Conservation (phyloP, 23 red algal genomes). For the Gracilaria gracilis region DNA sequence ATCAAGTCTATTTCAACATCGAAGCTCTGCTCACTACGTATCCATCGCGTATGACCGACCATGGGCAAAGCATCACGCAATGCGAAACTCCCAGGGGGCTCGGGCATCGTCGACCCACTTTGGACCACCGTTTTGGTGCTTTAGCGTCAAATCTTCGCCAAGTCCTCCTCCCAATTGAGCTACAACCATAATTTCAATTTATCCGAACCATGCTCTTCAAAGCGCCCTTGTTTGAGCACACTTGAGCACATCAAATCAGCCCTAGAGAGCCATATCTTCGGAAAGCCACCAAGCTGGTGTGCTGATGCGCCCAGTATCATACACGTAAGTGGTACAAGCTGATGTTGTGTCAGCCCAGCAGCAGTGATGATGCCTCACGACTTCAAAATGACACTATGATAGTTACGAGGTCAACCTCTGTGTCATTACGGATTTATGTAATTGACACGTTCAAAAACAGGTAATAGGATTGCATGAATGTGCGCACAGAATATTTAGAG, state of each 20-base stretch:
- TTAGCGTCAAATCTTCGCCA: too few relatives aligned
- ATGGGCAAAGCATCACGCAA: slow-evolving; percentile 20
- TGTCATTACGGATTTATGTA: neutral
- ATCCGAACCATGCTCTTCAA: too few relatives aligned
- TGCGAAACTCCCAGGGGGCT: neutral
- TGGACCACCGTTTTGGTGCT: too few relatives aligned
- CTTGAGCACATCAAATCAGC: neutral
- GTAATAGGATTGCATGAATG: neutral
- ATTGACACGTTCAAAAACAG: slow-evolving; percentile 17
- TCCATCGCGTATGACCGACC: neutral
- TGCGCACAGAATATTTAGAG: too few relatives aligned
- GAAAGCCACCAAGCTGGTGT: neutral
- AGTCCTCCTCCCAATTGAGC: neutral
- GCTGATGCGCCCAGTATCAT: neutral
- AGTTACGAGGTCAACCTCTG: neutral
- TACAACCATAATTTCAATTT: too few relatives aligned
- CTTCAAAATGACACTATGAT: slow-evolving; percentile 27
- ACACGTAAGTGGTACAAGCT: neutral
- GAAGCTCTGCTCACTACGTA: neutral
- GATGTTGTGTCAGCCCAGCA: neutral
- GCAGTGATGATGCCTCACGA: neutral
- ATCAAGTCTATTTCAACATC: slow-evolving; percentile 8
- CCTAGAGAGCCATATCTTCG: neutral
- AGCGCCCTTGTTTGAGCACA: neutral
- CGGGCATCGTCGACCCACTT: neutral